Conservation (phyloP, 2,329 filamentous ascomycete genomes). For the Diaporthe longicolla region DNA sequence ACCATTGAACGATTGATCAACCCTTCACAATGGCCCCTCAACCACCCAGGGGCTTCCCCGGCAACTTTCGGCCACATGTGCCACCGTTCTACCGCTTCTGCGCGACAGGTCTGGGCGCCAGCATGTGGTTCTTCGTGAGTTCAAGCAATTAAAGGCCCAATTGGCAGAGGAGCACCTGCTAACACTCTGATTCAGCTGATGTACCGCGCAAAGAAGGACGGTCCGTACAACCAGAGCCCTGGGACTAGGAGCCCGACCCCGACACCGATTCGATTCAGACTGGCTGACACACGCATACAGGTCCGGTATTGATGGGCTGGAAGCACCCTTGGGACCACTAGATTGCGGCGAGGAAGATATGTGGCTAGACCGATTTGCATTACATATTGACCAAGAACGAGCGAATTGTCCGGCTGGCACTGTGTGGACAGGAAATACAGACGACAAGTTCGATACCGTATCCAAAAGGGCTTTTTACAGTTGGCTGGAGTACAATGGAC, state of each 20-base stretch:
- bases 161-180: constrained; percentile 42
- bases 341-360: constrained; percentile 17
- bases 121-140: constrained; percentile 99
- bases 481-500: neutral
- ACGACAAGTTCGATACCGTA: constrained; percentile 8
- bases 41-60: constrained; percentile 46
- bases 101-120: constrained; percentile 89
- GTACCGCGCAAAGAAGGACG: constrained; percentile 97
- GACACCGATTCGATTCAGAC: neutral
- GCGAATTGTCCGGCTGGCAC: constrained; percentile 13
- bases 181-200: constrained; percentile 76
- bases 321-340: constrained; percentile 98
- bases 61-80: constrained; percentile 59
- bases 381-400: neutral
- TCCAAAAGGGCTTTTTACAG: neutral
- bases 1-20: neutral
- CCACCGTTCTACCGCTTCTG: constrained; percentile 82
- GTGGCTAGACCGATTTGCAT: constrained; percentile 30
- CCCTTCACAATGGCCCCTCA: constrained; percentile 53
- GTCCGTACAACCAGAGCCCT: constrained; percentile 59
- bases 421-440: neutral
- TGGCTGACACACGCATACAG: constrained; percentile 52
- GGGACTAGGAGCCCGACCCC: neutral
- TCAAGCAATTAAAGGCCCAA: constrained; percentile 6
- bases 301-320: constrained; percentile 86